Base-by-base conservation (phyloP, 352 stramenopile genomes). In the Globisporangium barbulae region DNA sequence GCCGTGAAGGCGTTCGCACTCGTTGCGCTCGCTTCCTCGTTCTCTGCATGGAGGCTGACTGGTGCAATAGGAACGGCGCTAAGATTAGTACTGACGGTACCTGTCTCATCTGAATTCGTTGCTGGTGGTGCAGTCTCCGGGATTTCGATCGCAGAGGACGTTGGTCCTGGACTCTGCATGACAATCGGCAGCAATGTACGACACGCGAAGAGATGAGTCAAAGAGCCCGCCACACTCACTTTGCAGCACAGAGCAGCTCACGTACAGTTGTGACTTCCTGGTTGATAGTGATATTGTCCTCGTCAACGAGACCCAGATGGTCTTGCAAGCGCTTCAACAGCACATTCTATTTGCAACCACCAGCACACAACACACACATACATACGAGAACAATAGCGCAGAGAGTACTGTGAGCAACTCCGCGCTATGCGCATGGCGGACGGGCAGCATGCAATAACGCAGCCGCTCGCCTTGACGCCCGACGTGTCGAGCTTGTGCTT, bases 281-380 rank as follows among this genome's bases (percentile, higher is more conserved):
- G 49, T 49, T 33, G 15, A 63, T 17, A 1, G 19, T 10, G 53
- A n/a, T 9, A 28, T 48, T 25, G 31, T 61, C 55, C 9, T 70
- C 13, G 9, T 21, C 50, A 31, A 13, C 19, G 8, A 39, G 19
- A 25, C 9, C 2, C 53, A 85, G 48, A 64, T 75, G 61, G 21
- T 74, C 45, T 50, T 73, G 63, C 22, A 88, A 52, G 8, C 79
- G 72, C 54, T 74, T 39, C 13, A 79, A 47, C 42, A 88, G 65
- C 58, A 61, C 68, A 25, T 74, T 73, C 70, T 79, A 31, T 42
- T 50, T 22, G 7, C 53, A 21, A 31, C 33, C 30, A 54, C 22
- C 53, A 33, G 25, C 48, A 49, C 22, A 45, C 45, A 19, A 37
- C 25, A 25, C n/a, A 42, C 37, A 33, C 42, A 15, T 48, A 13